These are phyloP conservation scores for Dillenia suffruticosa DNA, from an alignment of 164 flowering plant genomes.

Conservation along the genomic window DNA sequence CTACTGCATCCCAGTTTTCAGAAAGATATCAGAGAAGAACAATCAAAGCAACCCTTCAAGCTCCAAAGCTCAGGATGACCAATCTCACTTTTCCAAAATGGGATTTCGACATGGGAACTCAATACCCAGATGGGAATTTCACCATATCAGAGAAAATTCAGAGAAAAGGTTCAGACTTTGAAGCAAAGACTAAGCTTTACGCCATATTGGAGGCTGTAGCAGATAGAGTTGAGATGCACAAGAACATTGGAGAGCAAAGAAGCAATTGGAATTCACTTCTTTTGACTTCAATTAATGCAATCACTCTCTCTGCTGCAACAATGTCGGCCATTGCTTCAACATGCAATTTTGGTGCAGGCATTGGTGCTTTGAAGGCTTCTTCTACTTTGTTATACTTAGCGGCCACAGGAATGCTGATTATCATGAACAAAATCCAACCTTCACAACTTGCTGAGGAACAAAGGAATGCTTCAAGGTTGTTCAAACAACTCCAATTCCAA, in stretches of 20 bases:
- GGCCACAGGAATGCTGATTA: constrained; percentile 45
- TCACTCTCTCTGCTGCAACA: constrained; percentile 38
- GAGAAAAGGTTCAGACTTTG: background rate
- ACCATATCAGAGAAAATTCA: too few relatives aligned
- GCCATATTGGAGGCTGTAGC: constrained; percentile 30
- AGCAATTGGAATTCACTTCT: constrained; percentile 50
- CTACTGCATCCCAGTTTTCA: background rate
- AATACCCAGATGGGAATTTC: constrained; percentile 3
- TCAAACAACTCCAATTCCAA: constrained; percentile 38
- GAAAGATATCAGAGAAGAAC: background rate
- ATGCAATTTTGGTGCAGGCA: constrained; percentile 10
- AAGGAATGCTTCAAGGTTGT: constrained; percentile 52
- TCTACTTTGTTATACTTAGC: constrained; percentile 41
- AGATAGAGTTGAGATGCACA: constrained; percentile 48
- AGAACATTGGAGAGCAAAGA: constrained; percentile 38
- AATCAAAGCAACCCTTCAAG: constrained; percentile 13
- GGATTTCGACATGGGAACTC: constrained; percentile 7
- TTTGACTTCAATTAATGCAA: constrained; percentile 32
- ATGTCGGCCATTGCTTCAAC: constrained; percentile 39
- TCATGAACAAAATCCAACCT: constrained; percentile 70
- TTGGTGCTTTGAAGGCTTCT: constrained; percentile 37
- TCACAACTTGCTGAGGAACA: constrained; percentile 77
- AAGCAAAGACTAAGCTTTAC: constrained; percentile 29
- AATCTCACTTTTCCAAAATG: constrained; percentile 16
- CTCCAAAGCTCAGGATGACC: constrained; percentile 3